Base-by-base conservation (phyloP, 495 filamentous ascomycete species). In the Hypoxylon cercidicola region DNA sequence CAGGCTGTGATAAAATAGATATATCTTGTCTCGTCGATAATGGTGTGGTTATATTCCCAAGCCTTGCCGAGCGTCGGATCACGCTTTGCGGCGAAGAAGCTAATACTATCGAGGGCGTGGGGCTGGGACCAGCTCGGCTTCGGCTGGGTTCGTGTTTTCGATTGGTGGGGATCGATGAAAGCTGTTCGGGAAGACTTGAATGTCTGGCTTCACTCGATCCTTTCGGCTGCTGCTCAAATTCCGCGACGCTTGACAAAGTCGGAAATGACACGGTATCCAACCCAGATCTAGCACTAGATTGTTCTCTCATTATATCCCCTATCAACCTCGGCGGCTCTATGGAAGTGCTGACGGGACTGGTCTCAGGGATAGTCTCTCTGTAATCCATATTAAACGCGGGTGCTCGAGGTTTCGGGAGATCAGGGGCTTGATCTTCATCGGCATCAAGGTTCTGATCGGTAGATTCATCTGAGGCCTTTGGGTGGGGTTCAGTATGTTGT, bases 341-440 rank as follows among this genome's bases (percentile, higher is more conserved):
- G 11, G 61, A 53, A 32, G 69, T 69, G 37, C 43, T 28, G 19
- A 51, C 47, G 44, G 76, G 79, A 40, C 77, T 80, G 4, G 78
- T 79, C 51, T 77, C 77, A 2, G 77, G 79, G 9, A 77, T 76
- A 1, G 68, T 75, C 6, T 76, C 78, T 13, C 41, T 70, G 20
- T 64, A 60, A 23, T 71, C 70, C 4, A 54, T 5, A 19, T 55
- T 64, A 13, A 57, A 48, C 20, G 37, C 2, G 4, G 48, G 48
- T 12, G 44, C 50, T 32, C 32, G 54, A 13, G 67, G 40, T 13
- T 50, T 39, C n/a, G 68, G 66, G 18, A 70, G 47, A 41, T 49
- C 18, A n/a, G 41, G 25, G 23, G 21, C 4, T 43, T 45, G 2
- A 48, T 58, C 13, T 53, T 63, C 19, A 58, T 49, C 10, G 32